Conservation (phyloP, 768 basidiomycete genomes). For the Punctularia strigosozonata region DNA sequence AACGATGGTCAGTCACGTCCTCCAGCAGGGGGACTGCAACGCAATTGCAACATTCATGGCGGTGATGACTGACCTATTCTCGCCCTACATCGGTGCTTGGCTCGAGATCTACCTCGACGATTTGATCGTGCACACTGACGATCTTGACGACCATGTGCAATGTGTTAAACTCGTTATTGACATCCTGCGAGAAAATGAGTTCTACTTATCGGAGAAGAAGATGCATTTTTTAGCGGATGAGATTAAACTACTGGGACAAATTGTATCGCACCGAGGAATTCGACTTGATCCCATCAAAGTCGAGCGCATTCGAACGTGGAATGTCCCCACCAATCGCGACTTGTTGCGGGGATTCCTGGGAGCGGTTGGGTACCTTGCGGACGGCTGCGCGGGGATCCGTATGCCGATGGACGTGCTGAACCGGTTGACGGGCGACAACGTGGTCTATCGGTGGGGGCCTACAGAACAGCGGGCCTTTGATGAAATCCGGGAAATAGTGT, state of each 20-base stretch:
- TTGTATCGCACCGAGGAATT: slow-evolving; percentile 26
- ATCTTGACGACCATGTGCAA: slow-evolving; percentile 14
- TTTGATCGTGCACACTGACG: slow-evolving; percentile 20
- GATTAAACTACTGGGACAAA: slow-evolving; percentile 18
- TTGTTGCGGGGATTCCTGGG: slow-evolving; percentile 25
- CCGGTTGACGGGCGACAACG: slow-evolving; percentile 7
- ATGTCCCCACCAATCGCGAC: slow-evolving; percentile 17
- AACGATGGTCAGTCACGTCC: slow-evolving; percentile 17
- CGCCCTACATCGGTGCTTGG: slow-evolving; percentile 14
- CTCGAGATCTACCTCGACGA: slow-evolving; percentile 22
- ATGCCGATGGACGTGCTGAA: slow-evolving; percentile 27
- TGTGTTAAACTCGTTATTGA: slow-evolving; percentile 10
- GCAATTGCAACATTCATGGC: slow-evolving; percentile 18
- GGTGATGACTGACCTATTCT: slow-evolving; percentile 17
- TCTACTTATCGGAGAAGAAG: slow-evolving; percentile 14
- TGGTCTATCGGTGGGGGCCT: slow-evolving; percentile 13
- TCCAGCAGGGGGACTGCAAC: slow-evolving; percentile 22
- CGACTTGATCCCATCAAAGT: slow-evolving; percentile 34
- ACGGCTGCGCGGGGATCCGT: slow-evolving; percentile 18
- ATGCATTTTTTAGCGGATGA: slow-evolving; percentile 11
- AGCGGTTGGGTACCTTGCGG: slow-evolving; percentile 20
- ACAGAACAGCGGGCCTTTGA: slow-evolving; percentile 23
- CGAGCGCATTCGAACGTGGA: slow-evolving; percentile 19
- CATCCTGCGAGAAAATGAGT: slow-evolving; percentile 5
- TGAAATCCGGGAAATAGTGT: slow-evolving; percentile 13